A percentile compares a stretch with the other conserved stretches of the same genome.
These are phyloP conservation scores for Pichia cephalocereana DNA, from an alignment of 805 yeast genomes.

Conservation along the genomic window DNA sequence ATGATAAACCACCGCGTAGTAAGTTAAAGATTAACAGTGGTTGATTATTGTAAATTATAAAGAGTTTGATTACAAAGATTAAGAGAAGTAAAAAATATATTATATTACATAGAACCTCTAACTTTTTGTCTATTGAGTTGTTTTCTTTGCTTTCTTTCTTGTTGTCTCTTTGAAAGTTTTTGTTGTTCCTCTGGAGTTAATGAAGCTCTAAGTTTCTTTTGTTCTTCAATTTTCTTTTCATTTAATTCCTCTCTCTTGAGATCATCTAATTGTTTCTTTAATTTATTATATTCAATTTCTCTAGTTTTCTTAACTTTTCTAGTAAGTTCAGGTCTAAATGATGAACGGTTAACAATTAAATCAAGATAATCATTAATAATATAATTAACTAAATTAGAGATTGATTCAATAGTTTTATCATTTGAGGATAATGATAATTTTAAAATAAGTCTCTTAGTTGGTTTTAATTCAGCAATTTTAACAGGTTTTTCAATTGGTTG, in stretches of 20 bases:
- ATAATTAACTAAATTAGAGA: conserved; percentile 53
- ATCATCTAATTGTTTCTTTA: conserved; percentile 60
- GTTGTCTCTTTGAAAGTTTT: conserved; percentile 67
- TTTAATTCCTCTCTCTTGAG: conserved; percentile 58
- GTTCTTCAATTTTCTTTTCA: conserved; percentile 61
- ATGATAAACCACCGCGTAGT: too few species aligned
- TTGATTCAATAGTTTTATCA: conserved; percentile 38
- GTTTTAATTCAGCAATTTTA: conserved; percentile 43
- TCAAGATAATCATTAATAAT: conserved; percentile 33
- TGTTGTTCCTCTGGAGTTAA: conserved; percentile 72
- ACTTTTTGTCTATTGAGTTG: conserved; percentile 52
- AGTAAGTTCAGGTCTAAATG: conserved; percentile 65
- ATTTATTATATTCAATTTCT: conserved; percentile 59
- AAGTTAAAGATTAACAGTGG: too few species aligned
- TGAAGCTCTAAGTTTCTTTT: conserved; percentile 54
- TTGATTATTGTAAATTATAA: neutral
- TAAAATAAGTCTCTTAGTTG: conserved; percentile 46
- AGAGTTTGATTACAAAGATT: neutral
- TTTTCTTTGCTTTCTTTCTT: conserved; percentile 76
- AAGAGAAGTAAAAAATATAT: too few species aligned
- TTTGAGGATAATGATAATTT: conserved; percentile 44
- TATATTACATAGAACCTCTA: conserved; percentile 15
- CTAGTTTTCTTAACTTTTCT: conserved; percentile 74
- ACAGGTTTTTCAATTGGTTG: conserved; percentile 68
- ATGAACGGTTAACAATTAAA: conserved; percentile 28